Evolutionary conservation across 2,329 filamentous ascomycete species (phyloP), one percentile per base, ranked within the genome.

Genomic region (Colletotrichum graminicola): DNA sequence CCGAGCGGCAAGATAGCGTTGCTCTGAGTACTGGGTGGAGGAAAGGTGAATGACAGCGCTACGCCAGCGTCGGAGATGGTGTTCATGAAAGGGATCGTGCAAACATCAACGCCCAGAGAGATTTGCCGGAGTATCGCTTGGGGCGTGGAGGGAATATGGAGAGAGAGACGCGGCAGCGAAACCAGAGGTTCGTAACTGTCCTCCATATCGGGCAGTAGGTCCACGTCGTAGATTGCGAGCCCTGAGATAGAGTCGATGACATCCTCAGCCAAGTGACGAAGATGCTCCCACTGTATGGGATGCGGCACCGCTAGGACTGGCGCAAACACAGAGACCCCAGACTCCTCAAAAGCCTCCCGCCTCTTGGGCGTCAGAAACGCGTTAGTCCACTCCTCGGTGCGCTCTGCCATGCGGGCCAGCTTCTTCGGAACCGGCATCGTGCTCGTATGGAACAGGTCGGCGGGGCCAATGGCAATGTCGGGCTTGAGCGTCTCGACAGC

Each of bases 61-160:
- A 98, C 91, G 2, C 96, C 96, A 1, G 92, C 90, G 79, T 99
- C 95, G 0, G 95, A 96, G 5, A 90, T 87, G 43, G 84, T 83
- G 63, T 90, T 90, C 64, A 96, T 82, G 77, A 97, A 96, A 0
- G 94, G 91, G 1, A 96, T 81, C 0, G 92, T 90, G 78, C 96
- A 89, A 23, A 98, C 75, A 78, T 99, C 96, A 62, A 94, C 86
- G 6, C 96, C 96, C 0, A 93, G 86, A 0, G 89, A 84, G 26
- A 98, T 83, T 65, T 96, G 93, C 5, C 90, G 87, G 1, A 99
- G 87, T 16, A 98, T 82, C 32, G 93, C 89, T 57, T 95, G 93
- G 0, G 96, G 95, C 2, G 89, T 92, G 1, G 83, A 80, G 1
- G 92, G 90, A 4, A 90, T 84, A 71, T 92, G 90, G 73, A 98